Percentiles rank a stretch among this genome's conserved stretches.
Evolutionary conservation across 73 alveolate species (phyloP).

Genomic region (Paramecium caudatum): DNA sequence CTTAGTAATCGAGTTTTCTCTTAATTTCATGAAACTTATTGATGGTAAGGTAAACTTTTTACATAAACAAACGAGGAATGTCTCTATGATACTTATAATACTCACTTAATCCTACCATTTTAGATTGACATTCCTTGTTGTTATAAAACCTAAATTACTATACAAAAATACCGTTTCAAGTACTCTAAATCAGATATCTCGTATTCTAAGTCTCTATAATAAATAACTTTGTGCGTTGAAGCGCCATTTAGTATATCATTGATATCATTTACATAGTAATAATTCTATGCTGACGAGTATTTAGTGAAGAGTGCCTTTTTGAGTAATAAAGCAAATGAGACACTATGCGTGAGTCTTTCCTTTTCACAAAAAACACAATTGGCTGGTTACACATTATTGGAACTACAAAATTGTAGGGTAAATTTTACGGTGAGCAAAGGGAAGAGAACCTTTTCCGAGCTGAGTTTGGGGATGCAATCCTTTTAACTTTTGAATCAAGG

Average conservation of each 20-base stretch:
- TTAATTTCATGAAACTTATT: slow-evolving; percentile 49
- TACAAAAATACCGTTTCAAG: slow-evolving; percentile 30
- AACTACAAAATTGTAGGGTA: not conserved
- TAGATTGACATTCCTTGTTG: not conserved
- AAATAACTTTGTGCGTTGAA: not conserved
- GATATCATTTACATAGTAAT: slow-evolving; percentile 61
- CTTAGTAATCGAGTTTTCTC: slow-evolving; percentile 49
- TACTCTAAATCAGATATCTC: slow-evolving; percentile 18
- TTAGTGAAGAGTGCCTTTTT: slow-evolving; percentile 63
- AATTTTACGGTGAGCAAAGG: not conserved
- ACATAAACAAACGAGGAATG: slow-evolving; percentile 68
- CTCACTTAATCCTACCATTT: not conserved
- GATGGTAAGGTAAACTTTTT: slow-evolving; percentile 15
- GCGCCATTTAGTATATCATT: slow-evolving; percentile 64
- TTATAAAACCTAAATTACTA: not conserved
- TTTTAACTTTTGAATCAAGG: not conserved
- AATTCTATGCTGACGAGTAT: slow-evolving; percentile 63
- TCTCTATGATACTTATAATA: slow-evolving; percentile 65
- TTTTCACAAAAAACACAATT: not conserved
- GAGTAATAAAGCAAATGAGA: not conserved
- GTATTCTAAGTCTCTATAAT: slow-evolving; percentile 50
- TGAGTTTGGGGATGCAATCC: not conserved
- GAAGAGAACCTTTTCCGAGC: not conserved
- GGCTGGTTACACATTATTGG: not conserved
- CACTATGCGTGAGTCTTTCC: not conserved